Base-by-base conservation (phyloP, 2,329 filamentous ascomycete genomes). In the Pyrenophora seminiperda region DNA sequence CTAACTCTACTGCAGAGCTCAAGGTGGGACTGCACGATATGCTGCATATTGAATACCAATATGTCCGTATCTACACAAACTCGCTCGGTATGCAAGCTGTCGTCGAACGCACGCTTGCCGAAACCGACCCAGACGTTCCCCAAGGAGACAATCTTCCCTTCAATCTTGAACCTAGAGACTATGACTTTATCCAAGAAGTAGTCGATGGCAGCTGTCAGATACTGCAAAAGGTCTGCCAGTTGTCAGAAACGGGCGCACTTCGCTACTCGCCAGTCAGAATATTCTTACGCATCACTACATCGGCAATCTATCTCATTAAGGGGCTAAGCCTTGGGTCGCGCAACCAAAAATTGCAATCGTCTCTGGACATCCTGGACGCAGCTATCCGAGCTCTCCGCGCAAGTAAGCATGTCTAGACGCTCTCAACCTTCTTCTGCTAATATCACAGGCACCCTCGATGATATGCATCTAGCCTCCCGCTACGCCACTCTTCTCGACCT, bases 41-140 rank as follows among this genome's bases (percentile, higher is more conserved):
- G 53, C 70, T 83, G 0, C 77, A 77, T 11, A 81, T 83, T 13
- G 81, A 83, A 50, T 83, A 75, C 38, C 72, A 77, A 24, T 76
- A 76, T 39, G 68, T 75, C 1, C 62, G 74, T 2, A 73, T 76
- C 13, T 77, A 76, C 44, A 74, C 73, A 31, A 78, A 78, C 38
- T 76, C 75, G 0, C 73, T 83, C 5, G 80, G 80, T 2, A 79
- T 83, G 67, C 81, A 83, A 63, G 81, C 81, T 2, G 77, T 83
- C 3, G 79, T 83, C 3, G 81, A 83, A 50, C 77, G 80, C n/a
- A 77, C 76, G 1, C 68, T 80, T n/a, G 67, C 69, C 5, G 70
- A 73, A 42, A 66, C 68, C 17, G 70, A 74, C 53, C 66, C 67
- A 4, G 67, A 72, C 10, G 66, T 65, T 1, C 65, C 66, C 31